Conservation (phyloP, 1,139 yeast species). For the Eremothecium coryli region DNA sequence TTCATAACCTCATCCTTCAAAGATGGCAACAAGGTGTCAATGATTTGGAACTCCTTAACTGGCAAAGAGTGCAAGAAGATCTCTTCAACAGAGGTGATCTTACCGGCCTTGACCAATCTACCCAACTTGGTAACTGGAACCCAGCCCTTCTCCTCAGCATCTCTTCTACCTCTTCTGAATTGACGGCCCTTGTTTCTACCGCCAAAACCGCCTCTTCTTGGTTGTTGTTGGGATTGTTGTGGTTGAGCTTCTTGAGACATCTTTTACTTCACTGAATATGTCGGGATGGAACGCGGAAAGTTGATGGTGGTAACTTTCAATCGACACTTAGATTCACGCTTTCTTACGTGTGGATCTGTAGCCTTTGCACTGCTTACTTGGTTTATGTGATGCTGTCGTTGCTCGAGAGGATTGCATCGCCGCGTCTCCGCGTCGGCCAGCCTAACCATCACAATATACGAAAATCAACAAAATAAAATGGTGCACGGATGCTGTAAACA, state of each 20-base stretch:
- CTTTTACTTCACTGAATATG: constrained; percentile 30
- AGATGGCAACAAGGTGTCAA: constrained; percentile 91
- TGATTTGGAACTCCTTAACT: constrained; percentile 98
- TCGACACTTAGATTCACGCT: constrained; percentile 44
- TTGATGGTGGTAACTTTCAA: constrained; percentile 86
- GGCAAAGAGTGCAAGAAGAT: constrained; percentile 99
- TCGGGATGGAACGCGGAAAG: constrained; percentile 89
- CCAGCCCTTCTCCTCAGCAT: constrained; percentile 98
- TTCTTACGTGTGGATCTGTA: neutral
- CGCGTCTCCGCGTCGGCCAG: no score
- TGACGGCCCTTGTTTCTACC: constrained; percentile 55
- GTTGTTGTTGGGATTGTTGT: constrained; percentile 36
- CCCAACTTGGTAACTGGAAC: constrained; percentile 99
- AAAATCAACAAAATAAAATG: no score
- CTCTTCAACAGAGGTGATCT: constrained; percentile 93
- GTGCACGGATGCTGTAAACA: no score
- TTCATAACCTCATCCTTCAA: constrained; percentile 98
- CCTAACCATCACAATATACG: no score
- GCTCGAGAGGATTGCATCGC: no score
- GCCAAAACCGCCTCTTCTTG: constrained; percentile 59
- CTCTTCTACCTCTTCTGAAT: constrained; percentile 57
- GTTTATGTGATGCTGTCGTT: no score
- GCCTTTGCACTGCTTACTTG: no score
- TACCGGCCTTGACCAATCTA: constrained; percentile 98
- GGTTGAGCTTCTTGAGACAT: constrained; percentile 51